Evolutionary conservation across 176 grass and related monocot species (phyloP).

Genomic region (Cenchrus americanus): DNA sequence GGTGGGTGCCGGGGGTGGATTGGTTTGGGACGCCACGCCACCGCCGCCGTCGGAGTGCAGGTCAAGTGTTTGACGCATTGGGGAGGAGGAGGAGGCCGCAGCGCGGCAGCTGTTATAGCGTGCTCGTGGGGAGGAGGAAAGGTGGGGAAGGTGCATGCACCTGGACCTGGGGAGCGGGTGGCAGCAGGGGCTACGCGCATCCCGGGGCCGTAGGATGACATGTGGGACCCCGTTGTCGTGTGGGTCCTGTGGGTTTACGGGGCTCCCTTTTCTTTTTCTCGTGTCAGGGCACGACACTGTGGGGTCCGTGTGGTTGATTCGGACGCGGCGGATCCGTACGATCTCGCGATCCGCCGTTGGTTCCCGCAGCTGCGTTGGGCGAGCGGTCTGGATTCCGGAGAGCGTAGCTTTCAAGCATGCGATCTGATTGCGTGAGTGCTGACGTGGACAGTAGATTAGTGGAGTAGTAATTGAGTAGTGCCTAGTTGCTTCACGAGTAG

Average conservation of each 20-base stretch:
- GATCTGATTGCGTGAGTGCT: background rate
- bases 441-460: background rate
- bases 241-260: background rate
- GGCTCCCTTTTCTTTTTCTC: background rate
- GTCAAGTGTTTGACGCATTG: constrained; percentile 33
- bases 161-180: constrained; percentile 47
- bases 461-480: background rate
- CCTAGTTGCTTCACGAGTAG: background rate
- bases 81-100: no score
- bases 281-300: background rate
- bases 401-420: background rate
- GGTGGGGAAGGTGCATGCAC: constrained; percentile 57
- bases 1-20: background rate
- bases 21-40: constrained; percentile 43
- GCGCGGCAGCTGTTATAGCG: background rate
- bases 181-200: constrained; percentile 1
- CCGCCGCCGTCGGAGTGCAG: background rate
- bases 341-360: background rate
- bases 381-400: background rate
- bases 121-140: background rate
- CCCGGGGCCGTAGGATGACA: background rate
- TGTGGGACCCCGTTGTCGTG: background rate
- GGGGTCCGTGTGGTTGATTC: background rate
- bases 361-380: background rate
- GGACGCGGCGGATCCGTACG: constrained; percentile 11